Conservation (phyloP, 176 grass and related monocot species). For the Cymbopogon citratus region DNA sequence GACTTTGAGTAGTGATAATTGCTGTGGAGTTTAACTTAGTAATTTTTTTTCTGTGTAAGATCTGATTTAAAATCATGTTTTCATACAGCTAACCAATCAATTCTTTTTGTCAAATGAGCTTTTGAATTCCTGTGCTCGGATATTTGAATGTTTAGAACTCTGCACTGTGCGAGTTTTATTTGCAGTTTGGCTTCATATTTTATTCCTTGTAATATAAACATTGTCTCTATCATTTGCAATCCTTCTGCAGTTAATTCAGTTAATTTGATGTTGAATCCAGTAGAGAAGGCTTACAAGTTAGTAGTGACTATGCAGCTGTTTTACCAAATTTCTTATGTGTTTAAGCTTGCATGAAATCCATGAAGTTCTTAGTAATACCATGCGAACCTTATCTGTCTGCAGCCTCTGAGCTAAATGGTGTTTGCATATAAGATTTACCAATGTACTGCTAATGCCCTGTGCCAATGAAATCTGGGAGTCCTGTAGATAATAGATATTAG, state of each 20-base stretch:
- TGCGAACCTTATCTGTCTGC: not conserved
- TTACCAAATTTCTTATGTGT: not conserved
- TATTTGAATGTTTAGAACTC: slow-evolving; percentile 4
- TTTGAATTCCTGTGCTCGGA: not conserved
- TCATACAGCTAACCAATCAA: not conserved
- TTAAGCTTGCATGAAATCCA: not conserved
- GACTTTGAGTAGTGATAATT: not conserved
- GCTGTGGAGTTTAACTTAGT: not conserved
- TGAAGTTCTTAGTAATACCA: not conserved
- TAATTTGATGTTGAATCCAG: not conserved
- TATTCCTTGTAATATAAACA: not conserved
- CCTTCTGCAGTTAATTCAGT: not conserved
- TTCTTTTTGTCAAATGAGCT: not conserved
- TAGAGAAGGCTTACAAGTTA: not conserved
- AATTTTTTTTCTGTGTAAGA: not conserved
- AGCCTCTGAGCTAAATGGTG: not conserved
- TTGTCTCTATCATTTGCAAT: not conserved
- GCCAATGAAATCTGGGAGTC: not conserved
- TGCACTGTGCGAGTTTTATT: not conserved
- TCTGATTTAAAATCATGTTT: too few species aligned
- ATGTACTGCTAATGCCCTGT: not conserved
- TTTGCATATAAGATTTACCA: not conserved
- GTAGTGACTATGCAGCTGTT: not conserved
- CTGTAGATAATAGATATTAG: too few species aligned
- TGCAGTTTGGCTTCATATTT: not conserved